Percentiles rank a stretch among this genome's conserved stretches.
These are phyloP conservation scores for Urostyla sp. DNA, from an alignment of 73 alveolate genomes.

Conservation along the genomic window DNA sequence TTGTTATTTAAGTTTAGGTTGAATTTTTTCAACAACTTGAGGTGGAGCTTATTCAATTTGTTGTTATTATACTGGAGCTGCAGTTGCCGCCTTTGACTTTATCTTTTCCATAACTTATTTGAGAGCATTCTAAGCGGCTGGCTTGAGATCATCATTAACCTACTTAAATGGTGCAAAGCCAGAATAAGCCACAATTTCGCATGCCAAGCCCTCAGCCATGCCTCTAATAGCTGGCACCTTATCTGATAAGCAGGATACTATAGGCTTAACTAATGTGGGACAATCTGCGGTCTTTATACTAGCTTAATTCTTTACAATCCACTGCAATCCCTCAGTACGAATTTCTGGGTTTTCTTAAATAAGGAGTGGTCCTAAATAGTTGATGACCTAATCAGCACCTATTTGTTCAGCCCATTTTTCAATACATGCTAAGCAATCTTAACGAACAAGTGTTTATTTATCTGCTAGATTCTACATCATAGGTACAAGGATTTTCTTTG, in stretches of 20 bases:
- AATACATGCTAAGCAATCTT: slow-evolving; percentile 77
- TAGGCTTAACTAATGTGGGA: slow-evolving; percentile 65
- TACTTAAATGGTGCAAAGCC: slow-evolving; percentile 46
- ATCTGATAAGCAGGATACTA: slow-evolving; percentile 80
- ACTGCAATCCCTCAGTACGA: slow-evolving; percentile 78
- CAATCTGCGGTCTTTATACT: slow-evolving; percentile 68
- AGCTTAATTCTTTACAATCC: slow-evolving; percentile 82
- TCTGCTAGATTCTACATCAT: slow-evolving; percentile 83
- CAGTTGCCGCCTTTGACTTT: slow-evolving; percentile 51
- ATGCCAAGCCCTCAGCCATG: slow-evolving; percentile 77
- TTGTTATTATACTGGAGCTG: slow-evolving; percentile 37
- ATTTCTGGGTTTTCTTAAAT: slow-evolving; percentile 83
- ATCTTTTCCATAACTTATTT: slow-evolving; percentile 80
- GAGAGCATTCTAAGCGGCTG: slow-evolving; percentile 83
- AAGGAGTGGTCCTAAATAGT: slow-evolving; percentile 63
- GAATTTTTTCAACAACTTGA: no score
- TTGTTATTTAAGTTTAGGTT: background rate
- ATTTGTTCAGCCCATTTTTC: slow-evolving; percentile 77
- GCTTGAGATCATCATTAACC: slow-evolving; percentile 76
- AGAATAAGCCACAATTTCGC: slow-evolving; percentile 69
- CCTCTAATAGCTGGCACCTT: slow-evolving; percentile 81
- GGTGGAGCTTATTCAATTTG: slow-evolving; percentile 20
- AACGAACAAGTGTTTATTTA: slow-evolving; percentile 84
- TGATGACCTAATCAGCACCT: slow-evolving; percentile 82
- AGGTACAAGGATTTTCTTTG: slow-evolving; percentile 77